phyloP scores from a whole-genome alignment of 768 basidiomycete species.

The Clathrus columnatus region DNA sequence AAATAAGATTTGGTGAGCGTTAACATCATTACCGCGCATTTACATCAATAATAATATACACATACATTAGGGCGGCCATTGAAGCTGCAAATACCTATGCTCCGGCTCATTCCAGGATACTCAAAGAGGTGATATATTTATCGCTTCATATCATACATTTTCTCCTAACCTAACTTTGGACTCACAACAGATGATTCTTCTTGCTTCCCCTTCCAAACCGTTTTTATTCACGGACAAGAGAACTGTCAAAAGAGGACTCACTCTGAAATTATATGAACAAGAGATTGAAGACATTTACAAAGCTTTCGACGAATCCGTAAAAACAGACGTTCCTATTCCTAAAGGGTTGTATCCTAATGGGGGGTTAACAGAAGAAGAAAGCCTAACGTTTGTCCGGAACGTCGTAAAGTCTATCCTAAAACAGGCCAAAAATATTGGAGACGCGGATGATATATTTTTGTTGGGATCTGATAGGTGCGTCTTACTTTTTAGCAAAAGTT shows the following conservation, averaged over 20 bases:
- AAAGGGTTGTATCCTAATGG: slow-evolving; percentile 16
- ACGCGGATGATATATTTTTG: slow-evolving; percentile 24
- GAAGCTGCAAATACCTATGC: slow-evolving; percentile 34
- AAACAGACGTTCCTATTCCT: slow-evolving; percentile 22
- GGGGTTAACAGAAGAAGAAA: slow-evolving; percentile 6
- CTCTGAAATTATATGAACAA: slow-evolving; percentile 28
- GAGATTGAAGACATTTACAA: slow-evolving; percentile 35
- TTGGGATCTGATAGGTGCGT: slow-evolving; percentile 28
- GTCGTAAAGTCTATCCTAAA: slow-evolving; percentile 28
- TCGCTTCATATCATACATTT: neutral
- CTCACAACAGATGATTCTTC: slow-evolving; percentile 41
- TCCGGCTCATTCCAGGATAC: slow-evolving; percentile 36
- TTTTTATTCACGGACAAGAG: slow-evolving; percentile 36
- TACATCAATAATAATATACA: neutral
- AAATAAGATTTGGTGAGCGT: neutral
- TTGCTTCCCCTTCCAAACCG: slow-evolving; percentile 29
- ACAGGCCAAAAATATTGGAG: slow-evolving; percentile 13
- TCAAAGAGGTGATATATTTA: slow-evolving; percentile 37
- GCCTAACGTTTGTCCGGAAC: slow-evolving; percentile 23
- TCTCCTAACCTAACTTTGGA: neutral
- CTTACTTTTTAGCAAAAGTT: too few relatives aligned
- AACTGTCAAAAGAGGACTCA: slow-evolving; percentile 27
- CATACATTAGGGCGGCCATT: slow-evolving; percentile 29
- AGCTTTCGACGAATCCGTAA: slow-evolving; percentile 24
- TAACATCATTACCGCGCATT: too few relatives aligned